phyloP scores from a whole-genome alignment of 257 asterid species.

The Ilex aquifolium region DNA sequence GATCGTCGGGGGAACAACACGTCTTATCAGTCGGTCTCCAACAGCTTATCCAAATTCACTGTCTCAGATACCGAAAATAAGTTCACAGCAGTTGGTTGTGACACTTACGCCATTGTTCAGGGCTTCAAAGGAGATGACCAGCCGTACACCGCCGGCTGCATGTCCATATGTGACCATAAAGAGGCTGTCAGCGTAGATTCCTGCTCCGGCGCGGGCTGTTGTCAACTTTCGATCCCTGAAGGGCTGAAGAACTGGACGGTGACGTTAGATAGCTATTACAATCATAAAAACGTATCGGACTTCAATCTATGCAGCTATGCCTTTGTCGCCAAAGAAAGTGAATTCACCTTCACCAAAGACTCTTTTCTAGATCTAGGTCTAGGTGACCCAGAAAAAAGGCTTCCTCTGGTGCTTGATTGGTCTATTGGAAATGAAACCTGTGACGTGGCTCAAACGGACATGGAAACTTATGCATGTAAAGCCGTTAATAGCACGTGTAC shows the following conservation, averaged over 20 bases:
- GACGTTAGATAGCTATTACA: conserved; percentile 10
- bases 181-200: conserved; percentile 4
- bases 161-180: conserved; percentile 14
- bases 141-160: conserved; percentile 15
- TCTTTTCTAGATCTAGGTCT: conserved; percentile 13
- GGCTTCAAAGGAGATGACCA: background rate
- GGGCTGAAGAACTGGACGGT: conserved; percentile 10
- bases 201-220: conserved; percentile 34
- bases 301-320: conserved; percentile 32
- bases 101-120: conserved; percentile 18
- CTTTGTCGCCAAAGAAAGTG: conserved; percentile 21
- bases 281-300: conserved; percentile 7
- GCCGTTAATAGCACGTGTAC: conserved; percentile 19
- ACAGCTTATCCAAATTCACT: conserved; percentile 4
- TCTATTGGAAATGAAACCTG: conserved; percentile 23
- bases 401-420: conserved; percentile 33
- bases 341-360: conserved; percentile 17
- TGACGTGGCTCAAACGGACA: conserved; percentile 5
- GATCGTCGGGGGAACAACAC: conserved; percentile 2
- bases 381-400: background rate
- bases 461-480: conserved; percentile 24
- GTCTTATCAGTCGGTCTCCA: background rate
- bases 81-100: conserved; percentile 26
- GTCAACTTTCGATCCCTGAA: conserved; percentile 23
- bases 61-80: conserved; percentile 20